phyloP scores from a whole-genome alignment of 441 rosid species.

The Brassica hybrid region DNA sequence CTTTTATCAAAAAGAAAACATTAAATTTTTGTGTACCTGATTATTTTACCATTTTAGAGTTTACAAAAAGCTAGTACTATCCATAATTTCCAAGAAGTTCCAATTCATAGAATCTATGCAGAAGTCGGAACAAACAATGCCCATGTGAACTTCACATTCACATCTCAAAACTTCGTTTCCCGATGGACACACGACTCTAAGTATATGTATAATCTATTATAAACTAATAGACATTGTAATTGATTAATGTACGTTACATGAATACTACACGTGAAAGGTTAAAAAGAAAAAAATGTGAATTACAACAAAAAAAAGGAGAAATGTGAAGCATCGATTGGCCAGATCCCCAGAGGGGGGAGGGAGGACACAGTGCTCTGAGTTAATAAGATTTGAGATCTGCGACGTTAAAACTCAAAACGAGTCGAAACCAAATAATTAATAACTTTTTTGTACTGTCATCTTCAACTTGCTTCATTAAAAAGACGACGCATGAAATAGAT shows the following conservation, averaged over 20 bases:
- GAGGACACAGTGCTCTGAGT: conserved; percentile 8
- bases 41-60: not conserved
- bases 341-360: not conserved
- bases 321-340: not conserved
- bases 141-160: conserved; percentile 42
- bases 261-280: conserved; percentile 31
- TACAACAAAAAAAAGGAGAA: not conserved
- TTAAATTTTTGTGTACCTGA: not conserved
- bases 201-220: not conserved
- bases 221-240: not conserved
- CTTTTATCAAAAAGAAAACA: not conserved
- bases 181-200: not conserved
- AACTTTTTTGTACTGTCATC: not conserved
- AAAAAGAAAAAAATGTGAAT: not conserved
- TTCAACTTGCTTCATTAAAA: conserved; percentile 4
- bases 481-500: not conserved
- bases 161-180: conserved; percentile 28
- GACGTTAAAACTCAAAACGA: conserved; percentile 28
- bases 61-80: not conserved
- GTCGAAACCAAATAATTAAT: not conserved
- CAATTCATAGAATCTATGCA: conserved; percentile 21
- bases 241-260: conserved; percentile 9
- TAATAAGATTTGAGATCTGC: conserved; percentile 28
- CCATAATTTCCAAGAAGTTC: not conserved
- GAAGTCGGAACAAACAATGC: conserved; percentile 25